Evolutionary conservation across 2,329 filamentous ascomycete genomes (phyloP).

Genomic region (Penicillium brevicompactum): DNA sequence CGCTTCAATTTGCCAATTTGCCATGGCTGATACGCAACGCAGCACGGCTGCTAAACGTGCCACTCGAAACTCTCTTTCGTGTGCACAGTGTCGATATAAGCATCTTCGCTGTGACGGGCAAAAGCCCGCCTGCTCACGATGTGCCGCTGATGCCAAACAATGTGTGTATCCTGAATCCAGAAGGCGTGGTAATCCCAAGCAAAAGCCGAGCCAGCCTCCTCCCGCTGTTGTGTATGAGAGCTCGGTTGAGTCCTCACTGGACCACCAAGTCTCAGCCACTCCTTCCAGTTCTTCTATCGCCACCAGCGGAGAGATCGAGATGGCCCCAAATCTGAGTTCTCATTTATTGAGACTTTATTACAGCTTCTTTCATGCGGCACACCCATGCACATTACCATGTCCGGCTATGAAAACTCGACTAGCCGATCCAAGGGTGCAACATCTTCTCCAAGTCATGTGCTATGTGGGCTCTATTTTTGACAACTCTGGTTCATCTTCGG

Average conservation of each 20-base stretch:
- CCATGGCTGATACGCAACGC: neutral
- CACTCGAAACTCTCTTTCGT: conserved; percentile 14
- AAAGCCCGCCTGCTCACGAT: conserved; percentile 46
- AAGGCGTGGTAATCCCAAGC: conserved; percentile 37
- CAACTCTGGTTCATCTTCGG: neutral
- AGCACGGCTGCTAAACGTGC: neutral
- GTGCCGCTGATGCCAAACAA: conserved; percentile 38
- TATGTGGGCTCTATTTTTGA: conserved; percentile 9
- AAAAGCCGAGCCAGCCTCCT: neutral
- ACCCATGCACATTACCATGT: conserved; percentile 1
- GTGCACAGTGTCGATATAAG: conserved; percentile 33
- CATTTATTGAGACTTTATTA: conserved; percentile 3
- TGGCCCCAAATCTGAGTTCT: neutral
- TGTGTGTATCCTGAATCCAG: conserved; percentile 53
- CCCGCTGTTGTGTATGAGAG: neutral
- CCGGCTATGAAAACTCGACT: neutral
- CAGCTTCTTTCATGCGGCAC: conserved; percentile 4
- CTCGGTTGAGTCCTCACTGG: neutral
- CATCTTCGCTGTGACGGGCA: conserved; percentile 50
- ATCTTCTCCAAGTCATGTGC: conserved; percentile 2
- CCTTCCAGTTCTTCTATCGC: neutral
- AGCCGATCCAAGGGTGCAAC: neutral
- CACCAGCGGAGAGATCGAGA: neutral
- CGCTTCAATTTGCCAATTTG: neutral
- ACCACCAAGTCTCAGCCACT: neutral